Conservation (phyloP, 768 basidiomycete species). For the Phylloporus arenicola region DNA sequence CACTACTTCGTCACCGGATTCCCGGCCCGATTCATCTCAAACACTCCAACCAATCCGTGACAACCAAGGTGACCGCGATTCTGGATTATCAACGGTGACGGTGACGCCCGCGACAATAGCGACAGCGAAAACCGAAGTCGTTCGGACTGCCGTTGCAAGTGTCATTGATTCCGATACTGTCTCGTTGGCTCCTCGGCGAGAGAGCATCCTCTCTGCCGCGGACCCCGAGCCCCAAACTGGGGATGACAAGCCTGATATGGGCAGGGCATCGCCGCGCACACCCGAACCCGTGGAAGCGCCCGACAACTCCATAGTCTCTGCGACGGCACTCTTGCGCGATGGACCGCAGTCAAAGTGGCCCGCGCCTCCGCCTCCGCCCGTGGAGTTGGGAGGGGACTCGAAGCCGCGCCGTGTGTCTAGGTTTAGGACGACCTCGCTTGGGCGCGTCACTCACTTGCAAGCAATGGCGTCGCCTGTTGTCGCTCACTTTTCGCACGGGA, state of each 20-base stretch:
- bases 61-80: slow-evolving; percentile 26
- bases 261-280: slow-evolving; percentile 1
- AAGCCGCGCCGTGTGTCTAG: slow-evolving; percentile 25
- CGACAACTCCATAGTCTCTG: slow-evolving; percentile 12
- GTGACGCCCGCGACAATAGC: slow-evolving; percentile 41
- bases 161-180: slow-evolving; percentile 36
- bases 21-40: slow-evolving; percentile 17
- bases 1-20: slow-evolving; percentile 2
- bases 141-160: slow-evolving; percentile 48
- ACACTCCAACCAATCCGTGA: slow-evolving; percentile 12
- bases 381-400: slow-evolving; percentile 21
- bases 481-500: slow-evolving; percentile 37
- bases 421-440: slow-evolving; percentile 27
- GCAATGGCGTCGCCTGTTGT: slow-evolving; percentile 42
- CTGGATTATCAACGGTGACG: slow-evolving; percentile 37
- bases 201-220: slow-evolving; percentile 11
- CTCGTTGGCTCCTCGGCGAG: slow-evolving; percentile 13
- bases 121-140: slow-evolving; percentile 43
- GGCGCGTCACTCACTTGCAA: slow-evolving; percentile 23
- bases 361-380: slow-evolving; percentile 27
- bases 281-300: slow-evolving; percentile 11
- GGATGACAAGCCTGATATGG: background rate
- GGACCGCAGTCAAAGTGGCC: slow-evolving; percentile 25
- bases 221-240: slow-evolving; percentile 2
- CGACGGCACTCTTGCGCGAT: slow-evolving; percentile 16